Evolutionary conservation across 2,329 filamentous ascomycete genomes (phyloP), one percentile per base, ranked within the genome.

Genomic region (Claviceps quebecensis): DNA sequence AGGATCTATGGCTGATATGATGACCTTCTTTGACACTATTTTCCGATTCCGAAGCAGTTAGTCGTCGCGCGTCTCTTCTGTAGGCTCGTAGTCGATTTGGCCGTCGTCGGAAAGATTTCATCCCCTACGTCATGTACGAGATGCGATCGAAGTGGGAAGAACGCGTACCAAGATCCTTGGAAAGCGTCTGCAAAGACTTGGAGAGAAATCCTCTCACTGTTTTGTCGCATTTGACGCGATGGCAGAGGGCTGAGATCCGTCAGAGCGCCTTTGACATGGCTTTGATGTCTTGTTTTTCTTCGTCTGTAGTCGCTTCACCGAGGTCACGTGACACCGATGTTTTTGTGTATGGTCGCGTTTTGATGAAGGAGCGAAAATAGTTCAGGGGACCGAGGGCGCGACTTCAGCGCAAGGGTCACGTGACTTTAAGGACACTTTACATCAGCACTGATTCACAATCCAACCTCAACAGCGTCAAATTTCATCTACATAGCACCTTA

Each of bases 1-100:
- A 78, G 68, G 69, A 63, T 74, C 63, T 66, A 41, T 34, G 29
- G 9, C 29, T 34, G 29, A 4, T 9, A 34, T 34, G 9, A 4
- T 34, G 29, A 34, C 1, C 3, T 34, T 34, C 9, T 34, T 34
- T 34, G 9, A 34, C 29, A 34, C 29, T n/a, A 9, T 40, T 40
- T 43, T 47, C 29, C n/a, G 17, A 41, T 8, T 26, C 44, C 6
- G 38, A 47, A 43, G 46, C 26, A 6, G 39, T 50, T 29, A 45
- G 47, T 49, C 41, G n/a, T 49, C 29, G 26, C 14, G 16, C 11
- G 17, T 17, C 16, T 23, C n/a, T 19, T 22, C 23, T 19, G n/a
- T 4, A 43, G 19, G 5, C 4, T 43, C 11, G 11, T 43, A 1
- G 17, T 43, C 40, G 16, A 23, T 23, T 13, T 44, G 9, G 22